A percentile compares a stretch with the other conserved stretches of the same genome.
Conservation (phyloP, 441 rosid species). For the Euphorbia celastroides region DNA sequence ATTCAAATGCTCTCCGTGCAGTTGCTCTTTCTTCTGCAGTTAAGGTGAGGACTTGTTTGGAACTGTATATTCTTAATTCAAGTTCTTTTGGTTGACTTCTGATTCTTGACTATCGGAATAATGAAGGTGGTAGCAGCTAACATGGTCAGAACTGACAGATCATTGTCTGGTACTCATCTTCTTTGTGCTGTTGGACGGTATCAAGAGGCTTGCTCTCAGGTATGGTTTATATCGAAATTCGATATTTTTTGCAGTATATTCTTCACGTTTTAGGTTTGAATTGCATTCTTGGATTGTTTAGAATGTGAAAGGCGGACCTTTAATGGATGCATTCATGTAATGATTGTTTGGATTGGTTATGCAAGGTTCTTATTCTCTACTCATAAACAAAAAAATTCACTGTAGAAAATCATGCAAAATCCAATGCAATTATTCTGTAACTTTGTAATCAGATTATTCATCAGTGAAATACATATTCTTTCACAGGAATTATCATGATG, state of each 20-base stretch:
- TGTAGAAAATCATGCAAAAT: too few species aligned
- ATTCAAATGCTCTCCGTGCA: conserved; percentile 93
- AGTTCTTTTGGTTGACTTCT: conserved; percentile 9
- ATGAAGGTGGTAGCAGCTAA: conserved; percentile 95
- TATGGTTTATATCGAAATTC: conserved; percentile 26
- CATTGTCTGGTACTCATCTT: conserved; percentile 90
- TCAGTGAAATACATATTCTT: too few species aligned
- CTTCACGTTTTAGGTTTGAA: neutral
- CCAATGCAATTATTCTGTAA: too few species aligned
- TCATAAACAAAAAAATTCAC: too few species aligned
- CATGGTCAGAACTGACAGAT: conserved; percentile 90
- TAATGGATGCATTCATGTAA: too few species aligned
- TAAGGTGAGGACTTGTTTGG: conserved; percentile 43
- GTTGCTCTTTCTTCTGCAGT: conserved; percentile 98
- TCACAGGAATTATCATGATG: too few species aligned
- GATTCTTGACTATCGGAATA: conserved; percentile 16
- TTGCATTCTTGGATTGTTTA: neutral
- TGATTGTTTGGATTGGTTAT: too few species aligned
- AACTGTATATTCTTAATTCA: conserved; percentile 8
- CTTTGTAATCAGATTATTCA: too few species aligned
- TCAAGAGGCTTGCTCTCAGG: conserved; percentile 99
- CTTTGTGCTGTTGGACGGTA: conserved; percentile 95
- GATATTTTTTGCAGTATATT: neutral
- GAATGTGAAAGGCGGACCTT: neutral
- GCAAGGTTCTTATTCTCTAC: too few species aligned